Percentiles rank a stretch among this genome's conserved stretches.
Conservation (phyloP, 2,329 filamentous ascomycete species). For the Plectosphaerella plurivora region DNA sequence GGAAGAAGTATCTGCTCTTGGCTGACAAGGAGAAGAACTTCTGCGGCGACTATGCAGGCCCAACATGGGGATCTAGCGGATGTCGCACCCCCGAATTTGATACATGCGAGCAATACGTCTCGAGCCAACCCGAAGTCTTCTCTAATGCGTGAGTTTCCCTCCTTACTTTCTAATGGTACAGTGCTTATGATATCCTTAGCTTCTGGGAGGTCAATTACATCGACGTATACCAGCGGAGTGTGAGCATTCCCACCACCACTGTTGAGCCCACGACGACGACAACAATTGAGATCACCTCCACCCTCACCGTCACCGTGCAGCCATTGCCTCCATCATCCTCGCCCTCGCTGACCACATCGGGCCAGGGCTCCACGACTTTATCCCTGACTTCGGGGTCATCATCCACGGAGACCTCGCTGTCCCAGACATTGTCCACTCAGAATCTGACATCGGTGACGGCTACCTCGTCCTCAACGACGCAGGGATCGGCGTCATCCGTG, state of each 20-base stretch:
- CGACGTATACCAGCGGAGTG: slow-evolving; percentile 34
- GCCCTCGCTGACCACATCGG: not conserved
- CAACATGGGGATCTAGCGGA: slow-evolving; percentile 32
- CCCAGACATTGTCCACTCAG: too few species aligned
- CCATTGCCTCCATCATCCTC: slow-evolving; percentile 1
- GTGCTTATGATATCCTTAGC: slow-evolving; percentile 13
- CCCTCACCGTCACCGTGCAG: slow-evolving; percentile 19
- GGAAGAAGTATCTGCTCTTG: not conserved
- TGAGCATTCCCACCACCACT: not conserved
- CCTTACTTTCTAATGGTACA: not conserved
- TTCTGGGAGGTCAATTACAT: slow-evolving; percentile 53
- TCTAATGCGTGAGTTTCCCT: slow-evolving; percentile 24
- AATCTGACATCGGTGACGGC: too few species aligned
- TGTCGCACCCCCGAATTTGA: slow-evolving; percentile 25
- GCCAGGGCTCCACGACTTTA: not conserved
- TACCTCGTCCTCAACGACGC: too few species aligned
- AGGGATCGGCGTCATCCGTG: too few species aligned
- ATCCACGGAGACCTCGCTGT: too few species aligned
- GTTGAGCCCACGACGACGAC: slow-evolving; percentile 19
- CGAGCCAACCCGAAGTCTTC: slow-evolving; percentile 37
- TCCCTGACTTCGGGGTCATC: not conserved
- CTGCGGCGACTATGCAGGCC: slow-evolving; percentile 70
- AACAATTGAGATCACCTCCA: slow-evolving; percentile 18
- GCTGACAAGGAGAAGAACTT: slow-evolving; percentile 45
- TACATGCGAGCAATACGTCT: slow-evolving; percentile 43